Percentiles rank a stretch among this genome's conserved stretches.
phyloP scores from a whole-genome alignment of 805 yeast species.

The Wickerhamomyces subpelliculosus region DNA sequence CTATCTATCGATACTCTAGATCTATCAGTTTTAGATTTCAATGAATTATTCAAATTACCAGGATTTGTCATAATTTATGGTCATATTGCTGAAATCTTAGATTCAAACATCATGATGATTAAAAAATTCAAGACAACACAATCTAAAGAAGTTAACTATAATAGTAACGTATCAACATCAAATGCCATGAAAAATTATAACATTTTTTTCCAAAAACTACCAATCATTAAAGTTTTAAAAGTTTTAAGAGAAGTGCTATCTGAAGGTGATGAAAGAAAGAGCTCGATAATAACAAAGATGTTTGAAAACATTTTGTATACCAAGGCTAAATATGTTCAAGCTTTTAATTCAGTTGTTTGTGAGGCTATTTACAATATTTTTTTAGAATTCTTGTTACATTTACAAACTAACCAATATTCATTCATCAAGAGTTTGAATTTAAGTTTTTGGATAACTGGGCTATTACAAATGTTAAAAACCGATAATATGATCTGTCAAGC shows the following conservation, averaged over 20 bases:
- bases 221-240: slow-evolving; percentile 9
- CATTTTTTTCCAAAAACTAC: slow-evolving; percentile 3
- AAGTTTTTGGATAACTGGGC: slow-evolving; percentile 69
- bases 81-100: slow-evolving; percentile 16
- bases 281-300: slow-evolving; percentile 2
- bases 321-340: slow-evolving; percentile 27
- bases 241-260: slow-evolving; percentile 5
- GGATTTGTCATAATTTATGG: slow-evolving; percentile 18
- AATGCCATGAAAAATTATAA: slow-evolving; percentile 3
- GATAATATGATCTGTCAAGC: slow-evolving; percentile 57
- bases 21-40: background rate
- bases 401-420: slow-evolving; percentile 3
- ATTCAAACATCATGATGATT: slow-evolving; percentile 14
- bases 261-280: slow-evolving; percentile 2
- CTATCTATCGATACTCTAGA: background rate
- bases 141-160: slow-evolving; percentile 2
- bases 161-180: slow-evolving; percentile 8
- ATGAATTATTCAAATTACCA: slow-evolving; percentile 8
- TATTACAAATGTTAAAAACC: slow-evolving; percentile 51
- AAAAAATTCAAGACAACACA: slow-evolving; percentile 6
- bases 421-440: slow-evolving; percentile 41
- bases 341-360: slow-evolving; percentile 32
- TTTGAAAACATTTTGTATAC: slow-evolving; percentile 27
- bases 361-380: slow-evolving; percentile 36
- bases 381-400: slow-evolving; percentile 20